Conservation (phyloP, 192 early-diverging fungal genomes). For the Linnemannia elongata region DNA sequence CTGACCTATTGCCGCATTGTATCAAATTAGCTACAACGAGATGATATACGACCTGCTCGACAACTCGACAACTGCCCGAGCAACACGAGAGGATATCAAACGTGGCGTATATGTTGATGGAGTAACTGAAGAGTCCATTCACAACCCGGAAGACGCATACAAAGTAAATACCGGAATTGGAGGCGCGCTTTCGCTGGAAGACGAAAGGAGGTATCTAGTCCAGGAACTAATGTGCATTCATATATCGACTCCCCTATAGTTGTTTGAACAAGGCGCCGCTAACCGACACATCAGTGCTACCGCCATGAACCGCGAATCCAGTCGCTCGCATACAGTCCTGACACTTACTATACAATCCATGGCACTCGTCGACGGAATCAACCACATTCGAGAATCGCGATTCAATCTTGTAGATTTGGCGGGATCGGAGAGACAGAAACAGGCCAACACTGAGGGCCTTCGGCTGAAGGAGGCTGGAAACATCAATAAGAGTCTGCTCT, state of each 20-base stretch:
- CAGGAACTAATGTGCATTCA: neutral
- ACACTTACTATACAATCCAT: constrained; percentile 82
- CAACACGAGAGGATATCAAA: constrained; percentile 77
- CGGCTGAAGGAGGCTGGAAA: constrained; percentile 84
- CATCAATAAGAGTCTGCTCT: constrained; percentile 87
- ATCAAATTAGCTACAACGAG: constrained; percentile 81
- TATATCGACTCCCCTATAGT: constrained; percentile 1
- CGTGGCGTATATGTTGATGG: constrained; percentile 76
- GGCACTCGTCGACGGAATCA: constrained; percentile 64
- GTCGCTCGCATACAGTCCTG: constrained; percentile 85
- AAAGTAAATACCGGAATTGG: constrained; percentile 29
- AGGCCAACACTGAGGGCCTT: constrained; percentile 71
- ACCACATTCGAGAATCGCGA: constrained; percentile 72
- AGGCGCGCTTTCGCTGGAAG: too few species aligned
- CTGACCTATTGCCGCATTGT: neutral
- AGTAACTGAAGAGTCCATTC: constrained; percentile 74
- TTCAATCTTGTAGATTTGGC: constrained; percentile 88
- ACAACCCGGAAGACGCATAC: constrained; percentile 72
- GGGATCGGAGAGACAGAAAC: constrained; percentile 79
- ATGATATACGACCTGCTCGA: constrained; percentile 90
- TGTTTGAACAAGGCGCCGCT: constrained; percentile 72
- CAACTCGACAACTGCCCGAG: constrained; percentile 65
- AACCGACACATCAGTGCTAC: constrained; percentile 81
- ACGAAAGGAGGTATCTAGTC: too few species aligned
- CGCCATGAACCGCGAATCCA: constrained; percentile 88